Evolutionary conservation across 2,329 filamentous ascomycete genomes (phyloP).

Genomic region (Incumbomyces lentus): DNA sequence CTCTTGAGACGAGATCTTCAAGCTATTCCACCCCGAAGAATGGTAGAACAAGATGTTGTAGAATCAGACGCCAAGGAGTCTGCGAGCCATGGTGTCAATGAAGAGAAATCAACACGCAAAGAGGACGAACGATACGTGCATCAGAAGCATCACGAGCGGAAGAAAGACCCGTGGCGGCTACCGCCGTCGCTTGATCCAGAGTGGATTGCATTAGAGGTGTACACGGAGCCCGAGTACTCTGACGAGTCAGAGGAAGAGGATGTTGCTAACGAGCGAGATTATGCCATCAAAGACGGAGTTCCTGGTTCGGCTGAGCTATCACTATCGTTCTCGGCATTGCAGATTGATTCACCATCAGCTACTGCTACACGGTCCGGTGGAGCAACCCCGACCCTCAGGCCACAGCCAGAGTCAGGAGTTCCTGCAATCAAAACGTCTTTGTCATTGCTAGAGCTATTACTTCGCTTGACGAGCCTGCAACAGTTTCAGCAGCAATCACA

Average conservation of each 20-base stretch:
- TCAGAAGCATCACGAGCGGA: conserved; percentile 14
- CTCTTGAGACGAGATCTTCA: conserved; percentile 62
- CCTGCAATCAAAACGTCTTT: conserved; percentile 53
- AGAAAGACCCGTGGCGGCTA: conserved; percentile 46
- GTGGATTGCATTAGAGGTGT: conserved; percentile 87
- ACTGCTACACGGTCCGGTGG: conserved; percentile 9
- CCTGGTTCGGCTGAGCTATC: conserved; percentile 27
- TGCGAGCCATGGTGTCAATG: neutral
- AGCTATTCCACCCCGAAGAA: conserved; percentile 50
- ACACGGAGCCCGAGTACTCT: conserved; percentile 51
- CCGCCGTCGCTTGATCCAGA: conserved; percentile 72
- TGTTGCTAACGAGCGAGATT: conserved; percentile 18
- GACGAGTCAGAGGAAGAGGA: conserved; percentile 39
- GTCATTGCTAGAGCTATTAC: conserved; percentile 78
- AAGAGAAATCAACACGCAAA: conserved; percentile 7
- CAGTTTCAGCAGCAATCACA: conserved; percentile 87
- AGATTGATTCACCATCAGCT: conserved; percentile 12
- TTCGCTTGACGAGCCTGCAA: conserved; percentile 76
- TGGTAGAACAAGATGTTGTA: conserved; percentile 39
- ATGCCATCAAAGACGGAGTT: conserved; percentile 12
- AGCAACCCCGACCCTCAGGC: conserved; percentile 27
- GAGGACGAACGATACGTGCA: conserved; percentile 7
- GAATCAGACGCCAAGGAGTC: neutral
- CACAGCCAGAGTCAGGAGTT: conserved; percentile 34
- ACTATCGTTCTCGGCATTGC: conserved; percentile 10